Evolutionary conservation across 129 eudicot genomes (phyloP).

Genomic region (Helianthus tuberosus): DNA sequence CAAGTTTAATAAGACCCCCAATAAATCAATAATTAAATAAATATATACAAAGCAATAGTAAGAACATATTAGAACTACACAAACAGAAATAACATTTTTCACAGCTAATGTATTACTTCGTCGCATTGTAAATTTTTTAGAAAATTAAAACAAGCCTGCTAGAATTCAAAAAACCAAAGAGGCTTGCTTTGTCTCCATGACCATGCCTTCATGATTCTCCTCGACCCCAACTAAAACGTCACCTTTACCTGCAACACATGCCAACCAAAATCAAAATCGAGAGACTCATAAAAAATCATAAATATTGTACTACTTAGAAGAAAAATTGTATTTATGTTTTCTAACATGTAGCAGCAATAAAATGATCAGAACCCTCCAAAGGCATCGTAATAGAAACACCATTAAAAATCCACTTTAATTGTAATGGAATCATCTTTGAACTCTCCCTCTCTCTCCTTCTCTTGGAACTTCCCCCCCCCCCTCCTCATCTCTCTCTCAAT

Average conservation of each 20-base stretch:
- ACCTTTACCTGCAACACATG: conserved; percentile 63
- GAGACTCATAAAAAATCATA: not conserved
- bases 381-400: conserved; percentile 61
- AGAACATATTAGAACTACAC: too few species aligned
- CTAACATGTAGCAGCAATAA: conserved; percentile 89
- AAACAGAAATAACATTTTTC: too few species aligned
- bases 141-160: too few species aligned
- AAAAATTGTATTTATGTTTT: not conserved
- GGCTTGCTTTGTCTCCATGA: conserved; percentile 46
- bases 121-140: too few species aligned
- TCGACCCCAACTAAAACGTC: conserved; percentile 89
- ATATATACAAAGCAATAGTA: too few species aligned
- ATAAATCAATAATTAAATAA: too few species aligned
- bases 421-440: conserved; percentile 60
- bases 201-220: conserved; percentile 95
- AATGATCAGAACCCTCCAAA: conserved; percentile 73
- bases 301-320: conserved; percentile 8
- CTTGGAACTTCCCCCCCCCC: too few species aligned
- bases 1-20: too few species aligned
- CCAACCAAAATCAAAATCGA: conserved; percentile 6
- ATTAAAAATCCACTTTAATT: conserved; percentile 63
- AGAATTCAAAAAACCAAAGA: too few species aligned
- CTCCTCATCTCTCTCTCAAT: too few species aligned
- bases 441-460: conserved; percentile 33
- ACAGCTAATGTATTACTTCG: too few species aligned